A percentile compares a stretch with the other conserved stretches of the same genome.
phyloP scores from a whole-genome alignment of 208 protist genomes.

The Leishmania aethiopica region DNA sequence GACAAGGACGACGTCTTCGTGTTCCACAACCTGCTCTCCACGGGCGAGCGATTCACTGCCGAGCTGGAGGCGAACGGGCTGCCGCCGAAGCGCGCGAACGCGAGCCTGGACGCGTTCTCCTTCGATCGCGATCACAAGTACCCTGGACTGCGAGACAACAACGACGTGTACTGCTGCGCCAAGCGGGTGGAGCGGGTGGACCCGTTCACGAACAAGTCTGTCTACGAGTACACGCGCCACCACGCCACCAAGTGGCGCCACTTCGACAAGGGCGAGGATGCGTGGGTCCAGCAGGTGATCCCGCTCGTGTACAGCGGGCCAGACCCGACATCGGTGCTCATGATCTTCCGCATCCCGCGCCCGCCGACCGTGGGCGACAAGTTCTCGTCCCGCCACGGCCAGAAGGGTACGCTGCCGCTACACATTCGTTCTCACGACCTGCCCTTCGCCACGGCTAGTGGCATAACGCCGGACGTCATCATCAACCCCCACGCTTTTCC shows the following conservation, averaged over 20 bases:
- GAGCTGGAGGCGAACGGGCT: constrained; percentile 78
- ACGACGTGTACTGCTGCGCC: constrained; percentile 83
- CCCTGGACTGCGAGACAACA: constrained; percentile 66
- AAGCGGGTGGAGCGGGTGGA: constrained; percentile 77
- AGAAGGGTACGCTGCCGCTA: constrained; percentile 99
- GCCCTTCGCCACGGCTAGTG: constrained; percentile 94
- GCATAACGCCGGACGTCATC: constrained; percentile 99
- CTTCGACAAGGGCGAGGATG: constrained; percentile 92
- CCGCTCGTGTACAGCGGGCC: constrained; percentile 85
- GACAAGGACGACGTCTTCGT: constrained; percentile 73
- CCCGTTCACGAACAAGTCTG: constrained; percentile 70
- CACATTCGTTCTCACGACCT: constrained; percentile 94
- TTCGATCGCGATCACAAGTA: constrained; percentile 85
- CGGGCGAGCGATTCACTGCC: constrained; percentile 64
- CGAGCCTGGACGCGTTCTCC: constrained; percentile 54
- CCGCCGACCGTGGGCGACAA: constrained; percentile 99
- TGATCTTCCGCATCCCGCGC: constrained; percentile 93
- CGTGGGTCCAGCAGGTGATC: constrained; percentile 90
- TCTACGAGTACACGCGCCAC: constrained; percentile 87
- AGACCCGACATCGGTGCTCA: constrained; percentile 74
- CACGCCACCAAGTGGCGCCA: constrained; percentile 84
- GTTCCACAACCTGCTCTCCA: constrained; percentile 83
- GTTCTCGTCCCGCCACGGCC: constrained; percentile 99
- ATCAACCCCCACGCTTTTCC: constrained; percentile 99
- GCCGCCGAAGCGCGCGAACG: constrained; percentile 58